These are phyloP conservation scores for Prorocentrum cordatum DNA, from an alignment of 169 alveolate species.

Conservation along the genomic window DNA sequence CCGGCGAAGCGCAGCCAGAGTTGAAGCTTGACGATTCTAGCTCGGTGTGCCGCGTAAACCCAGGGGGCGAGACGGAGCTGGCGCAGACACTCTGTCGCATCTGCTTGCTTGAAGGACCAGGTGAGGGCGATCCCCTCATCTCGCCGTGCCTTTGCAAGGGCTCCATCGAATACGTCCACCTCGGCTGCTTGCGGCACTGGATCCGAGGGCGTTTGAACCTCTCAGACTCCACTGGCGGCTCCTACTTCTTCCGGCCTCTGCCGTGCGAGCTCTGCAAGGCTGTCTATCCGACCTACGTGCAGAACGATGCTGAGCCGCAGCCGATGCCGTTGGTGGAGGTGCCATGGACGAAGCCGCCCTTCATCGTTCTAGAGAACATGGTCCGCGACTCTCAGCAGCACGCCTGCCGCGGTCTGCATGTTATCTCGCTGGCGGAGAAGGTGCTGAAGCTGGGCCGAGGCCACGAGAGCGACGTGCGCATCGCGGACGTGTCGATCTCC, in stretches of 20 bases:
- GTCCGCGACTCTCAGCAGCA: constrained; percentile 40
- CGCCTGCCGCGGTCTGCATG: constrained; percentile 71
- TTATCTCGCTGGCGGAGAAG: constrained; percentile 71
- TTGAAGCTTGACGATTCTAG: constrained; percentile 20
- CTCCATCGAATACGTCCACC: constrained; percentile 82
- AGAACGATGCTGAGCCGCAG: background rate
- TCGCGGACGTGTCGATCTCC: constrained; percentile 95
- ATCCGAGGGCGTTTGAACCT: constrained; percentile 83
- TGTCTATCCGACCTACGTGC: constrained; percentile 17
- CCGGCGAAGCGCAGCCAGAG: constrained; percentile 55
- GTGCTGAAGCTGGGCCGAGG: constrained; percentile 88
- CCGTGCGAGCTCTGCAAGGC: constrained; percentile 91
- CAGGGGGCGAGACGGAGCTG: background rate
- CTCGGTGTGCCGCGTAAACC: background rate
- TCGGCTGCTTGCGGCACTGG: constrained; percentile 92
- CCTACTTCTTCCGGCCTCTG: constrained; percentile 83
- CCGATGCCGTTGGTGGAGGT: constrained; percentile 37
- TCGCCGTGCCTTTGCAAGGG: constrained; percentile 91
- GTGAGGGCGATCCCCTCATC: constrained; percentile 85
- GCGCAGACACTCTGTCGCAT: constrained; percentile 84
- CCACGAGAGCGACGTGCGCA: constrained; percentile 94
- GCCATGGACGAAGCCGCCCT: constrained; percentile 78
- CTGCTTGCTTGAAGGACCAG: constrained; percentile 86
- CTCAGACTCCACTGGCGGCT: constrained; percentile 73
- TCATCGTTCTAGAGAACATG: constrained; percentile 84